A percentile compares a stretch with the other conserved stretches of the same genome.
Evolutionary conservation across 1,284 basidiomycete genomes (phyloP).

Genomic region (Pseudomicrostroma phylloplanum): DNA sequence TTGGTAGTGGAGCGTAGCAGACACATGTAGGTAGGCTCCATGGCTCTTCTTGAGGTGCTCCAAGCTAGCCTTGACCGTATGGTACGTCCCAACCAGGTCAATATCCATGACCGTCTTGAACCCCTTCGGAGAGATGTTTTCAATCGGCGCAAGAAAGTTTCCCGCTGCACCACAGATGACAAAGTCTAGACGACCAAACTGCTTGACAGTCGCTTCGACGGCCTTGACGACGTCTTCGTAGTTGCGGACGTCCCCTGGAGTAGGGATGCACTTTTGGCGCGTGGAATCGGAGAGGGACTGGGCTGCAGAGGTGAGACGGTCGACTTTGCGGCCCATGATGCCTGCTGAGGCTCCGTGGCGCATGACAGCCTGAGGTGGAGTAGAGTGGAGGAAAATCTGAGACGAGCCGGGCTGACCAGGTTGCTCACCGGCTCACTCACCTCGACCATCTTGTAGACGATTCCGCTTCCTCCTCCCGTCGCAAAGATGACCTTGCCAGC

Average conservation of each 20-base stretch:
- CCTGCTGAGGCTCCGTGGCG: conserved; percentile 71
- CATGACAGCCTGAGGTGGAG: conserved; percentile 69
- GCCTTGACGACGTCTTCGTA: conserved; percentile 68
- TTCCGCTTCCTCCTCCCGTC: conserved; percentile 63
- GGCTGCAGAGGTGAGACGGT: conserved; percentile 68
- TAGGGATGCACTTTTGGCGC: conserved; percentile 61
- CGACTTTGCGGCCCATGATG: conserved; percentile 81
- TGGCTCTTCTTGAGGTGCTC: conserved; percentile 34
- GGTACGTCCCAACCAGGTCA: conserved; percentile 84
- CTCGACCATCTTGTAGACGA: conserved; percentile 76
- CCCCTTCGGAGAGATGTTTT: conserved; percentile 43
- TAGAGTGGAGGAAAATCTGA: neutral
- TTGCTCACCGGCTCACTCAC: conserved; percentile 26
- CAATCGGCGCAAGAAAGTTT: conserved; percentile 49
- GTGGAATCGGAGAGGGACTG: conserved; percentile 60
- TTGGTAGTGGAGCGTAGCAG: conserved; percentile 80
- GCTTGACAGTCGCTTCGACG: conserved; percentile 66
- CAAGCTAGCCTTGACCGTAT: conserved; percentile 62
- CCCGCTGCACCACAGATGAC: conserved; percentile 73
- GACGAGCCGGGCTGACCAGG: neutral
- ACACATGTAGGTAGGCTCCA: conserved; percentile 85
- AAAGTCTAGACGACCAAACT: conserved; percentile 84
- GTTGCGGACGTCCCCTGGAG: conserved; percentile 76
- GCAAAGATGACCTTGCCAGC: conserved; percentile 84
- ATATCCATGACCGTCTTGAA: conserved; percentile 92